Conservation (phyloP, 345 rosid species). For the Moricandia moricandioides region DNA sequence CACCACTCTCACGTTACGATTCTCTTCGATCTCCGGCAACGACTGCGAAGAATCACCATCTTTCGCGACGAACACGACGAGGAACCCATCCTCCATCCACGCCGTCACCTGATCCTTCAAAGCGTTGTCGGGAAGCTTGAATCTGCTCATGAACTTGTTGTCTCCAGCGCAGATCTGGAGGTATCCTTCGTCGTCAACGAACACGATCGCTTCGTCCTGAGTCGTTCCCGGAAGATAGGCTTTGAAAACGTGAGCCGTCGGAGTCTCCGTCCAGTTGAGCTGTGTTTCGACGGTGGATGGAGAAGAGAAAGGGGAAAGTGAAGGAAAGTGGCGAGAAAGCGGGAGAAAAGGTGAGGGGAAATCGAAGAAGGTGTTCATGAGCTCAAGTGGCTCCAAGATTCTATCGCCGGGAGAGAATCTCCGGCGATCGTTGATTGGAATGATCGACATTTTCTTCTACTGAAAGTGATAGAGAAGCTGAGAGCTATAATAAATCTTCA, state of each 20-base stretch:
- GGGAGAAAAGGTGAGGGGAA: constrained; percentile 27
- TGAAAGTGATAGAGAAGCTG: background rate
- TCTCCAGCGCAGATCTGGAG: constrained; percentile 36
- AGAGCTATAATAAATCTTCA: background rate
- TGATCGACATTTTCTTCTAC: constrained; percentile 29
- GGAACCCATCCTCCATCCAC: constrained; percentile 36
- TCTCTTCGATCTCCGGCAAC: constrained; percentile 9
- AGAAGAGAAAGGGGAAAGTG: constrained; percentile 14
- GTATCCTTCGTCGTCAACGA: constrained; percentile 32
- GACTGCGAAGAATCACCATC: constrained; percentile 10
- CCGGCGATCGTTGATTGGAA: constrained; percentile 35
- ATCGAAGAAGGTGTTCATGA: constrained; percentile 24
- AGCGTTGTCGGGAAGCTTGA: constrained; percentile 32
- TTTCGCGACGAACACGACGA: constrained; percentile 33
- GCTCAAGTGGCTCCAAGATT: constrained; percentile 35
- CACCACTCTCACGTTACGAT: constrained; percentile 36
- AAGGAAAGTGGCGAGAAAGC: constrained; percentile 24
- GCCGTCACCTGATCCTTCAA: constrained; percentile 35
- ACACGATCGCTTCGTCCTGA: constrained; percentile 34
- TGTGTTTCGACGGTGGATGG: constrained; percentile 28
- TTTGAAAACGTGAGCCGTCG: constrained; percentile 35
- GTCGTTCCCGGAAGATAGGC: constrained; percentile 34
- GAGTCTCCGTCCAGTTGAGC: constrained; percentile 35
- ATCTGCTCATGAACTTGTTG: constrained; percentile 40
- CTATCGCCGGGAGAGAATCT: background rate